These are phyloP conservation scores for Cyberlindnera meyerae DNA, from an alignment of 805 yeast species.

Conservation along the genomic window DNA sequence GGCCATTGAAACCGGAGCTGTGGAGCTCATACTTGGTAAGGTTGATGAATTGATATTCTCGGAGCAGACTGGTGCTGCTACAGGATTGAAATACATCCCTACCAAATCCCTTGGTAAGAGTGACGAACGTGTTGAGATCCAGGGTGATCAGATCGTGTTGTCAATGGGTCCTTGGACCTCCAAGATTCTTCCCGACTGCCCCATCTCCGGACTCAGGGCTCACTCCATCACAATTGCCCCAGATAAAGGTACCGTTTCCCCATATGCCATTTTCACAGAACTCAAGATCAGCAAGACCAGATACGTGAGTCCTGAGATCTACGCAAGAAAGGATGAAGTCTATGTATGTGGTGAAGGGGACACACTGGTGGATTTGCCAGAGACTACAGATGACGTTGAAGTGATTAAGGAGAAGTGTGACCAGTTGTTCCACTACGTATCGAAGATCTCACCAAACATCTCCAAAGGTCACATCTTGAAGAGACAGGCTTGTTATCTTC, in stretches of 20 bases:
- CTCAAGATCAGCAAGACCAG: conserved; percentile 60
- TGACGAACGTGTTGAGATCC: conserved; percentile 40
- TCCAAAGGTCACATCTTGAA: conserved; percentile 69
- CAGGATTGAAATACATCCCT: conserved; percentile 62
- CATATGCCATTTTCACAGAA: conserved; percentile 93
- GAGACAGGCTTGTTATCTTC: conserved; percentile 92
- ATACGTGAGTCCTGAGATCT: conserved; percentile 87
- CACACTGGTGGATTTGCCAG: conserved; percentile 84
- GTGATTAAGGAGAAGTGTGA: conserved; percentile 86
- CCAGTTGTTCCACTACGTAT: conserved; percentile 75
- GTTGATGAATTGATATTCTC: conserved; percentile 63
- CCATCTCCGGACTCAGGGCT: conserved; percentile 89
- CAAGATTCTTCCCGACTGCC: conserved; percentile 83
- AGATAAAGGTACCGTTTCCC: conserved; percentile 68
- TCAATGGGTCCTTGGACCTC: conserved; percentile 98
- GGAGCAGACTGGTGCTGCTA: conserved; percentile 60
- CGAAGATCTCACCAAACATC: conserved; percentile 65
- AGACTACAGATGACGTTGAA: conserved; percentile 88
- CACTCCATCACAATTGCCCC: conserved; percentile 93
- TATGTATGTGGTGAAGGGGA: conserved; percentile 98
- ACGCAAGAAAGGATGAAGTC: conserved; percentile 92
- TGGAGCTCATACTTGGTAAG: conserved; percentile 82
- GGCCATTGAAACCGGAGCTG: conserved; percentile 76
- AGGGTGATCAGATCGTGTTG: conserved; percentile 74
- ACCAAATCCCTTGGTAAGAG: conserved; percentile 21